Conservation (phyloP, 306 rosid species). For the Styphnolobium japonicum region DNA sequence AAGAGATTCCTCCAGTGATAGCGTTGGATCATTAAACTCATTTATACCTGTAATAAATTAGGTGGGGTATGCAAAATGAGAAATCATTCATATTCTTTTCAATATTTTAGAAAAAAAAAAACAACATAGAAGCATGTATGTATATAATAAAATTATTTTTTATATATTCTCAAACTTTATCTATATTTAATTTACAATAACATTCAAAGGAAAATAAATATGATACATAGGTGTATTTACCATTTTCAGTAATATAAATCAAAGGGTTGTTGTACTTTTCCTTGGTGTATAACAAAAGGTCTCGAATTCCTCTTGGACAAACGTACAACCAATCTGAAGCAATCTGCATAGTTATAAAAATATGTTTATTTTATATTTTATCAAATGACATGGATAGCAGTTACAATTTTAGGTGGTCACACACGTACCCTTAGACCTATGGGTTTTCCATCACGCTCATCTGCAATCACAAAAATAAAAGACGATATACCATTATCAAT, state of each 20-base stretch:
- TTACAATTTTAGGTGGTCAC: neutral
- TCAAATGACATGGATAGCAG: neutral
- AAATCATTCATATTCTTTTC: neutral
- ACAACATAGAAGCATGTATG: neutral
- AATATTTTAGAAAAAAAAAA: neutral
- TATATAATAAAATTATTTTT: neutral
- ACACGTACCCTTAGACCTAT: slow-evolving; percentile 29
- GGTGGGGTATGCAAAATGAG: neutral
- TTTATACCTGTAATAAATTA: slow-evolving; percentile 42
- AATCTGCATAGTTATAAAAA: slow-evolving; percentile 20
- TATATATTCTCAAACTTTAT: neutral
- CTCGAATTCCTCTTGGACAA: slow-evolving; percentile 56
- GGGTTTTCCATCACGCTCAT: slow-evolving; percentile 2
- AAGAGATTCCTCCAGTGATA: slow-evolving; percentile 44
- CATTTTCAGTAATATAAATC: slow-evolving; percentile 62
- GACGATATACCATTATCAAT: neutral
- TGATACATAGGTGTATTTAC: slow-evolving; percentile 7
- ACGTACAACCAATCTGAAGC: slow-evolving; percentile 47
- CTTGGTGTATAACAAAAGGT: slow-evolving; percentile 38
- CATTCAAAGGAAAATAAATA: neutral
- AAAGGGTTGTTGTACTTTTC: slow-evolving; percentile 49
- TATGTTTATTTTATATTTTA: neutral
- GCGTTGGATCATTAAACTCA: slow-evolving; percentile 41
- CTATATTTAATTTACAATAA: neutral
- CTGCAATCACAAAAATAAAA: neutral